Base-by-base conservation (phyloP, 176 grass and related monocot genomes). In the Aegilops sharonensis region DNA sequence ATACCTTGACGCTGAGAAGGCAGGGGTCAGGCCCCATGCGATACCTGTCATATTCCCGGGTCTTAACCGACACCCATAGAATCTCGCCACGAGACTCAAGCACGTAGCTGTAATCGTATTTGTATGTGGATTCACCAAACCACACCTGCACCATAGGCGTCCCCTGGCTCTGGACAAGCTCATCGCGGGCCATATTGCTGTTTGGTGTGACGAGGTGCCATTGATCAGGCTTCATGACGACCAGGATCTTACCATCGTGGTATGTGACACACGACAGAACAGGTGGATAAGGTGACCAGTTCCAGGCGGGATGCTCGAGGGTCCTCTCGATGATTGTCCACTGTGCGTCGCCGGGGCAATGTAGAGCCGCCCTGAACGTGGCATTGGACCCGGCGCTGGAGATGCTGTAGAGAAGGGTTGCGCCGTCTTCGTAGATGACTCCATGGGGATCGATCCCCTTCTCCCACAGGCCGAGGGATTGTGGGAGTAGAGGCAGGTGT, bases 1-100 rank as follows among this genome's bases (percentile, higher is more conserved):
- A n/a, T 21, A 72, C 21, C 1, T 5, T 6, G 21, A 24, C 3
- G 5, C 14, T 35, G 30, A 7, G 65, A 64, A 5, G 0, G 9
- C 27, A 2, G 23, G 9, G 9, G 9, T 24, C 4, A 1, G 11
- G 0, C 13, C 9, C n/a, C 9, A 11, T 9, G 2, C 0, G 2
- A 24, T 61, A 4, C 57, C 8, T 24, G 3, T 11, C 4, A 25
- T 3, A 25, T 10, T 11, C n/a, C 0, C n/a, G 59, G 29, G 30
- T 14, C 5, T 32, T 2, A 18, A 70, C 15, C 0, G 9, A 39
- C 34, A n/a, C 31, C 34, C 34, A 39, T 34, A 71, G 18, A 6
- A 71, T 14, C 67, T 71, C 18, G 4, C 34, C 68, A 5, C 35
- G 34, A 17, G 68, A 71, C 34, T 71, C 68, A 34, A 71, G 34